These are phyloP conservation scores for Leccinum pachyderme DNA, from an alignment of 1,284 basidiomycete species.

Conservation along the genomic window DNA sequence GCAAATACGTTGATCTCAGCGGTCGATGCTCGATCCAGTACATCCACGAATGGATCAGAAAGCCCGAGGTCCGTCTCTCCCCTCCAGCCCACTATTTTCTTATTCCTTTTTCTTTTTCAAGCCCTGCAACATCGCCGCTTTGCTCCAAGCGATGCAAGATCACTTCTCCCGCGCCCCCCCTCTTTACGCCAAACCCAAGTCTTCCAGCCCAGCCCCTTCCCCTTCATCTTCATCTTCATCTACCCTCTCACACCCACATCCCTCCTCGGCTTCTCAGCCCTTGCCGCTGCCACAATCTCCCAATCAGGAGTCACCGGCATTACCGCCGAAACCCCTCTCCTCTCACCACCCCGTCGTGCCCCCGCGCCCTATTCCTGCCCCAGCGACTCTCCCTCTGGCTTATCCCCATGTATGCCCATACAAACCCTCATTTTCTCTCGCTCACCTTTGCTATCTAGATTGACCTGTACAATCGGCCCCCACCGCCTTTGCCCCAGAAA, in stretches of 20 bases:
- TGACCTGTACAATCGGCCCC: conserved; percentile 36
- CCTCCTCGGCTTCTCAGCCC: conserved; percentile 16
- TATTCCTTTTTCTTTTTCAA: conserved; percentile 31
- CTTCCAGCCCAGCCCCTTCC: conserved; percentile 18
- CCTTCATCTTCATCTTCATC: conserved; percentile 19
- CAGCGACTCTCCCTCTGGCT: conserved; percentile 6
- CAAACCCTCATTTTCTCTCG: conserved; percentile 9
- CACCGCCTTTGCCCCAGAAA: conserved; percentile 40
- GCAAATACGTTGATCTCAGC: conserved; percentile 78
- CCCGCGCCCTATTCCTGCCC: conserved; percentile 16
- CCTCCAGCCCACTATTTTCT: conserved; percentile 13
- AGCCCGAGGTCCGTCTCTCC: conserved; percentile 70
- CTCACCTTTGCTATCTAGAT: conserved; percentile 23
- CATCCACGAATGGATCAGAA: conserved; percentile 73
- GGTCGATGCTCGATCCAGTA: conserved; percentile 75
- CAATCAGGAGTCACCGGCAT: conserved; percentile 37
- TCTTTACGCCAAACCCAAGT: conserved; percentile 82
- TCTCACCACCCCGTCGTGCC: conserved; percentile 19
- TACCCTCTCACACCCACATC: conserved; percentile 15
- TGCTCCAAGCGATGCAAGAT: conserved; percentile 73
- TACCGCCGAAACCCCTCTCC: conserved; percentile 47
- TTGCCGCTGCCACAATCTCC: conserved; percentile 16
- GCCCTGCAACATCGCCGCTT: conserved; percentile 65
- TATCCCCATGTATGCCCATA: conserved; percentile 21
- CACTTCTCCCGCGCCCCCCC: conserved; percentile 87